Percentiles rank a stretch among this genome's conserved stretches.
Evolutionary conservation across 768 basidiomycete species (phyloP).

Genomic region (Mycena galericulata): DNA sequence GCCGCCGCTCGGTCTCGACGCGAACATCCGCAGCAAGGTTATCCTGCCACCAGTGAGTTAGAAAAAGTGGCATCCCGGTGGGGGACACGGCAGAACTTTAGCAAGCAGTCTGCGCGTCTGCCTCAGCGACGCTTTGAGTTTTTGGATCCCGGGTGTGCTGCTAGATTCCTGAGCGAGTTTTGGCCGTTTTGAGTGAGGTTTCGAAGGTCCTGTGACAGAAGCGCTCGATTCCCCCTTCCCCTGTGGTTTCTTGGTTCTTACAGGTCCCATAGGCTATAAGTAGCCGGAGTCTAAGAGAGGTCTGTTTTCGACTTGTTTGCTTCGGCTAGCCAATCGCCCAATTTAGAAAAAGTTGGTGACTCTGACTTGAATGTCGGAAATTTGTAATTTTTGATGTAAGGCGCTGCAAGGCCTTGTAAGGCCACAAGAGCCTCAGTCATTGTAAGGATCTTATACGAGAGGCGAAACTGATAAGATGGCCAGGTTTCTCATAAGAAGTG

Average conservation of each 20-base stretch:
- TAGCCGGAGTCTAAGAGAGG: too few species aligned
- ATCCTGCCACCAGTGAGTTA: conserved; percentile 59
- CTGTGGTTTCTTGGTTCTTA: conserved; percentile 27
- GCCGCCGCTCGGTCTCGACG: conserved; percentile 82
- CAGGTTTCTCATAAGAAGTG: too few species aligned
- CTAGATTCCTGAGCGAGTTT: conserved; percentile 44
- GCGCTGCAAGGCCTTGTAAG: too few species aligned
- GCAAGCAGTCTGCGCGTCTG: conserved; percentile 87
- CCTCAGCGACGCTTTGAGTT: conserved; percentile 85
- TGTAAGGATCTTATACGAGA: too few species aligned
- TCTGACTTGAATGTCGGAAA: conserved; percentile 2
- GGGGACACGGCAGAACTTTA: conserved; percentile 61
- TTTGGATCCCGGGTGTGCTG: conserved; percentile 78
- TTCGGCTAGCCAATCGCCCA: conserved; percentile 11
- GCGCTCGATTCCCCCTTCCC: conserved; percentile 15
- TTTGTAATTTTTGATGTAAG: too few species aligned
- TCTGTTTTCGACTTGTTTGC: too few species aligned
- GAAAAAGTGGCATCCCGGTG: not conserved
- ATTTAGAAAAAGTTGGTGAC: not conserved
- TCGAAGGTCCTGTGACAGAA: conserved; percentile 37
- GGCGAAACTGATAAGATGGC: too few species aligned
- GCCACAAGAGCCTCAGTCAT: too few species aligned
- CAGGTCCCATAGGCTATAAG: conserved; percentile 35
- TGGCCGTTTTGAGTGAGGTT: conserved; percentile 40
- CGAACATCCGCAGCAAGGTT: conserved; percentile 87